These are phyloP conservation scores for Arthromyces matolae DNA, from an alignment of 768 basidiomycete genomes.

Conservation along the genomic window DNA sequence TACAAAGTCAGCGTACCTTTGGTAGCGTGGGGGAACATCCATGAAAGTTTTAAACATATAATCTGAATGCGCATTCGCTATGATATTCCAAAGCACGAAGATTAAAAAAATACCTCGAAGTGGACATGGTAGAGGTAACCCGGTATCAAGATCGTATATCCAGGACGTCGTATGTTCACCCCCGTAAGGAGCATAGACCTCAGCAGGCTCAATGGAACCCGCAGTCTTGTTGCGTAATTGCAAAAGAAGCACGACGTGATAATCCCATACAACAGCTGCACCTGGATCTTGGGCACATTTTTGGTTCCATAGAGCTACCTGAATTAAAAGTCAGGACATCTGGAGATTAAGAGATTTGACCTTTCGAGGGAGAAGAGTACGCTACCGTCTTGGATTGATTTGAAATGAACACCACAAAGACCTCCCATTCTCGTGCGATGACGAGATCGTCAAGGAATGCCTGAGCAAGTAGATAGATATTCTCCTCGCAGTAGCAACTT, in stretches of 20 bases:
- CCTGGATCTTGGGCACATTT: conserved; percentile 34
- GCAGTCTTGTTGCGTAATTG: conserved; percentile 25
- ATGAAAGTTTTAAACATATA: conserved; percentile 47
- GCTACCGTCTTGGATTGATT: conserved; percentile 58
- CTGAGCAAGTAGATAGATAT: conserved; percentile 57
- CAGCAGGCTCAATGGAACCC: background rate
- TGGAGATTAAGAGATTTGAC: background rate
- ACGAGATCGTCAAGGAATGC: conserved; percentile 32
- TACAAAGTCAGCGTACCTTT: conserved; percentile 36
- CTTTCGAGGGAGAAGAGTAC: too few species aligned
- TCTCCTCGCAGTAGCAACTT: conserved; percentile 69
- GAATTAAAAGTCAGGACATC: background rate
- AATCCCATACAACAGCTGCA: conserved; percentile 63
- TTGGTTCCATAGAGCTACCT: conserved; percentile 70
- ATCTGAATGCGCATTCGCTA: conserved; percentile 27
- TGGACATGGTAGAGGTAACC: conserved; percentile 46
- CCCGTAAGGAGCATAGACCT: too few species aligned
- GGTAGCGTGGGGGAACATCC: conserved; percentile 32
- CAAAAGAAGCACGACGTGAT: conserved; percentile 64
- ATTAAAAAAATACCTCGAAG: conserved; percentile 39
- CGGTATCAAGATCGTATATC: conserved; percentile 71
- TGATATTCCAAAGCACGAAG: background rate
- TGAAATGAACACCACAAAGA: conserved; percentile 61
- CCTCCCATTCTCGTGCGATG: conserved; percentile 40
- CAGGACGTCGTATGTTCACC: conserved; percentile 25